Evolutionary conservation across 1,139 yeast genomes (phyloP).

Genomic region (Saccharomycopsis phalli): DNA sequence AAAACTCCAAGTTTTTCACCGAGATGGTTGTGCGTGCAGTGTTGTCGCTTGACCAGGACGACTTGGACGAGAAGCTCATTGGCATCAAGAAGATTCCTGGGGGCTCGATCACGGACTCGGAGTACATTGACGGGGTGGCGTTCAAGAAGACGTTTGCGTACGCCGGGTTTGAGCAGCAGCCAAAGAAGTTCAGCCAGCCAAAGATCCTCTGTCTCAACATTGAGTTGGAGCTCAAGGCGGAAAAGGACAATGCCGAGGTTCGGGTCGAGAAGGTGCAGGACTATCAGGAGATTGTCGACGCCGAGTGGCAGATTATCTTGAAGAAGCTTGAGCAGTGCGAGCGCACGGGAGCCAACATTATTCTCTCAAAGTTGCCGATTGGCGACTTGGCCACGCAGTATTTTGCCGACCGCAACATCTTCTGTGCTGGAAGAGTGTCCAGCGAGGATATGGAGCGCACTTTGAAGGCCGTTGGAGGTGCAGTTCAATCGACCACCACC

Average conservation of each 20-base stretch:
- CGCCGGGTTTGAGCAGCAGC: slow-evolving; percentile 98
- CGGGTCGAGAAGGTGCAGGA: slow-evolving; percentile 90
- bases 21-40: slow-evolving; percentile 97
- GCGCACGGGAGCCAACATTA: slow-evolving; percentile 84
- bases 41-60: slow-evolving; percentile 71
- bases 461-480: slow-evolving; percentile 89
- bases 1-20: slow-evolving; percentile 81
- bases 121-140: slow-evolving; percentile 89
- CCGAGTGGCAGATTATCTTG: slow-evolving; percentile 93
- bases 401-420: slow-evolving; percentile 91
- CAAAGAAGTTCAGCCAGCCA: slow-evolving; percentile 72
- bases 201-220: slow-evolving; percentile 80
- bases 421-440: slow-evolving; percentile 95
- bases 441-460: slow-evolving; percentile 88
- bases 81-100: slow-evolving; percentile 96
- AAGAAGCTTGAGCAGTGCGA: slow-evolving; percentile 78
- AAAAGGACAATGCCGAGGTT: slow-evolving; percentile 98
- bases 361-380: slow-evolving; percentile 87
- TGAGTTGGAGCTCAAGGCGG: slow-evolving; percentile 94
- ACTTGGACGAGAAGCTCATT: slow-evolving; percentile 79
- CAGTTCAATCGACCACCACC: slow-evolving; percentile 71
- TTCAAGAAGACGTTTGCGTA: slow-evolving; percentile 94
- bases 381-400: slow-evolving; percentile 98
- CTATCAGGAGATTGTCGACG: slow-evolving; percentile 94
- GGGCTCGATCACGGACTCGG: slow-evolving; percentile 91